Conservation (phyloP, 768 basidiomycete species). For the Myochromella boudieri region DNA sequence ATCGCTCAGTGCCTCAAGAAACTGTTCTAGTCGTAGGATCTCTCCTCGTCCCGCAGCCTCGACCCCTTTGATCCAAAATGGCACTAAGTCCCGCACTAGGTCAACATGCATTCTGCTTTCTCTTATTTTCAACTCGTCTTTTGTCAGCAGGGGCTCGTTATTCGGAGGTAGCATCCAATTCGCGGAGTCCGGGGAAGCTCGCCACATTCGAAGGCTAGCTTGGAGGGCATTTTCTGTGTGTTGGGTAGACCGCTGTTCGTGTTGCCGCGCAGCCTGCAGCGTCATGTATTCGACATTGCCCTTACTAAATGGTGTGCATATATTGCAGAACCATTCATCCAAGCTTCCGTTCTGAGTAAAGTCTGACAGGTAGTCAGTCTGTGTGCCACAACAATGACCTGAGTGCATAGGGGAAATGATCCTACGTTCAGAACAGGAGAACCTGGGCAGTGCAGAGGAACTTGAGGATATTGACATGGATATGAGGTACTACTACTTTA, state of each 20-base stretch:
- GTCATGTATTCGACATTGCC: conserved; percentile 31
- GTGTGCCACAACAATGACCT: no score
- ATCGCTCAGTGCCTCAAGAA: conserved; percentile 41
- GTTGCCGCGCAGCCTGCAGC: conserved; percentile 21
- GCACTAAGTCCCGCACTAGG: conserved; percentile 47
- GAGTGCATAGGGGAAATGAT: no score
- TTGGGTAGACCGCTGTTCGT: conserved; percentile 21
- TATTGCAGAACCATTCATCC: conserved; percentile 35
- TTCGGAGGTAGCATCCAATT: conserved; percentile 23
- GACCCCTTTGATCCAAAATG: conserved; percentile 53
- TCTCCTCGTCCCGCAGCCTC: conserved; percentile 47
- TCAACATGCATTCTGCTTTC: conserved; percentile 38
- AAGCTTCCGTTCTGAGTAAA: conserved; percentile 23
- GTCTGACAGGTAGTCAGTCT: conserved; percentile 15
- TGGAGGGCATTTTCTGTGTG: conserved; percentile 18
- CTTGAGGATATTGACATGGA: conserved; percentile 13
- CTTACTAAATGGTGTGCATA: conserved; percentile 41
- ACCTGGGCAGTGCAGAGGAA: no score
- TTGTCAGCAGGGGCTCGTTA: conserved; percentile 21
- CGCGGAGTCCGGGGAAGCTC: conserved; percentile 19
- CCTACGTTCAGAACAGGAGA: no score
- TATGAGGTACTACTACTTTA: no score
- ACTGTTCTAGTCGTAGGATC: conserved; percentile 42
- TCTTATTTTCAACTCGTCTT: conserved; percentile 28
- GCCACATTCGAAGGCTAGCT: conserved; percentile 17